Base-by-base conservation (phyloP, 352 stramenopile genomes). In the Phytophthora sp. region DNA sequence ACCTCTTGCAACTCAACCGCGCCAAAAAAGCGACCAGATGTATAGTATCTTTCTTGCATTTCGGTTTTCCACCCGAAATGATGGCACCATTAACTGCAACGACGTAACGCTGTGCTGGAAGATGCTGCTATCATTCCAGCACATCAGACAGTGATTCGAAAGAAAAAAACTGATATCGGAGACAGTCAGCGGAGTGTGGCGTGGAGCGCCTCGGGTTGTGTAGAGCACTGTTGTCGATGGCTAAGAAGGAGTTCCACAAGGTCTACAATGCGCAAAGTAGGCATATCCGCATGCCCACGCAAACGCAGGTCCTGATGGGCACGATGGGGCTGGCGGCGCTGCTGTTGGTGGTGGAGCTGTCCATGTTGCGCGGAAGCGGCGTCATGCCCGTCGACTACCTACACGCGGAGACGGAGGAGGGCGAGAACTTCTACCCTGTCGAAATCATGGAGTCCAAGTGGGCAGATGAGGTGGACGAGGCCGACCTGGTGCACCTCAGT, bases 401-500 rank as follows among this genome's bases (percentile, higher is more conserved):
- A 23, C 53, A 57, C 29, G 63, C 58, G 12, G 72, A 78, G 33
- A 58, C 36, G 15, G 46, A 58, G n/a, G 76, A 80, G 42, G 71
- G 74, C 20, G 49, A 67, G 21, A 73, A 71, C 23, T 67, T 85
- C 35, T 83, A 85, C 51, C 77, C 77, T 16, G 69, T 74, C 23
- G 69, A 74, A 47, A 80, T 82, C 63, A 52, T 85, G 23, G 41
- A 66, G 38, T 81, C 71, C 23, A 16, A 71, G 12, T 77, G 74
- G 64, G 72, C 72, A 16, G 36, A 69, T 15, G 54, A 80, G 12
- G 75, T 81, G 18, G 41, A 46, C 15, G 62, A 73, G 11, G 15
- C 33, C 2, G 78, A 88, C 29, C 54, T 79, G 26, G 56, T 88
- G 54, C 77, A 90, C 33, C 64, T 90, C 53, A 77, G 70, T 49